These are phyloP conservation scores for Articulospora tetracladia DNA, from an alignment of 495 filamentous ascomycete species.

Conservation along the genomic window DNA sequence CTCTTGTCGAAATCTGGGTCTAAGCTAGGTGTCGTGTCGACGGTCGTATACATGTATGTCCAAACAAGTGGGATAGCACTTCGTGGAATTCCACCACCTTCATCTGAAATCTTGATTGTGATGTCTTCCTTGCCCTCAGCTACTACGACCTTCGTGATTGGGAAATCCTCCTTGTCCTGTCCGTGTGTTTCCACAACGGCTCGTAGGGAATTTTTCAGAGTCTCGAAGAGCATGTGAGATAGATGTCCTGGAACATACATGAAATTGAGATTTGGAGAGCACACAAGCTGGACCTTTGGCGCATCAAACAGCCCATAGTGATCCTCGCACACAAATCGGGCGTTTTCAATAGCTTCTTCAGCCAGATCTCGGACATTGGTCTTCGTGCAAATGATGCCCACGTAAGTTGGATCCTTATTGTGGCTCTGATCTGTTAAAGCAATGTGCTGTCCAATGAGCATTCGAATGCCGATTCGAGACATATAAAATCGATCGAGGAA, in stretches of 20 bases:
- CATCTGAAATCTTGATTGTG: conserved; percentile 95
- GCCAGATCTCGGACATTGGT: conserved; percentile 96
- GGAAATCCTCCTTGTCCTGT: conserved; percentile 91
- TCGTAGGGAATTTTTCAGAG: conserved; percentile 94
- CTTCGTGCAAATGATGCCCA: conserved; percentile 97
- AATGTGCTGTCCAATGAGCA: conserved; percentile 98
- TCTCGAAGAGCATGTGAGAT: conserved; percentile 99
- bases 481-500: conserved; percentile 99
- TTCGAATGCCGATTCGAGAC: conserved; percentile 98
- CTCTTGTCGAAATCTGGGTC: conserved; percentile 99
- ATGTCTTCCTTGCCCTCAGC: conserved; percentile 98
- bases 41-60: conserved; percentile 99
- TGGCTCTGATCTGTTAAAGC: conserved; percentile 91
- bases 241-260: conserved; percentile 99
- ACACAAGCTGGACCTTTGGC: conserved; percentile 93
- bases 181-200: conserved; percentile 96
- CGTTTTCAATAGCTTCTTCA: conserved; percentile 96
- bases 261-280: conserved; percentile 87
- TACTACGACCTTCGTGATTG: conserved; percentile 93
- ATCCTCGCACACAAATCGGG: conserved; percentile 96
- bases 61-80: conserved; percentile 92
- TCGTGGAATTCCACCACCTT: conserved; percentile 91
- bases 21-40: conserved; percentile 88
- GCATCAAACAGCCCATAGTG: conserved; percentile 98
- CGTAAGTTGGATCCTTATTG: conserved; percentile 83